Evolutionary conservation across 2,329 filamentous ascomycete genomes (phyloP).

Genomic region (Sphaerulina vaccinii): DNA sequence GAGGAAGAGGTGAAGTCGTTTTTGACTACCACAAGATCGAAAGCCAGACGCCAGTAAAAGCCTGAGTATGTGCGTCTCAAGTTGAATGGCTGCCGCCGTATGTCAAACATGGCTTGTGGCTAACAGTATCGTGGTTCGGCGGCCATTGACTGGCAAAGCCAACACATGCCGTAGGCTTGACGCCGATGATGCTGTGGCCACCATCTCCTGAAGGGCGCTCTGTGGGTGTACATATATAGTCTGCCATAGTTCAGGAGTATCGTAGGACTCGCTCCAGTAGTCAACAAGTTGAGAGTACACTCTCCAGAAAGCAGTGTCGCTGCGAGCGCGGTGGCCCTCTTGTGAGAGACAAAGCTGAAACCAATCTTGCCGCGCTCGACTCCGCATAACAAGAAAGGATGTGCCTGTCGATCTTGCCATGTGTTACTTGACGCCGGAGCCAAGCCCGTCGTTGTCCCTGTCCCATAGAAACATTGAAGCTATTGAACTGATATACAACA

Average conservation of each 20-base stretch:
- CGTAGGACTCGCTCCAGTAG: no score
- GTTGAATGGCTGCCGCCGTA: neutral
- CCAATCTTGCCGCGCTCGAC: no score
- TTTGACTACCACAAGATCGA: neutral
- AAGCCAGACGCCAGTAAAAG: neutral
- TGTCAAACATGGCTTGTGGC: slow-evolving; percentile 11
- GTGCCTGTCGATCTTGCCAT: neutral
- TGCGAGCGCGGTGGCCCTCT: no score
- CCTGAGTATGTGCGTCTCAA: neutral
- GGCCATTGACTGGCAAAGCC: neutral
- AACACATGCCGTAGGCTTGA: neutral
- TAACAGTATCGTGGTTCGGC: neutral
- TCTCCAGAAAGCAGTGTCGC: no score
- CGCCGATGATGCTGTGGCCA: neutral
- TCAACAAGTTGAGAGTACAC: no score
- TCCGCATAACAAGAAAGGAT: neutral
- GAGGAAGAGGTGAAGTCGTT: neutral
- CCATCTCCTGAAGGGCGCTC: no score
- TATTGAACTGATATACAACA: neutral
- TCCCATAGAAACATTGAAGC: slow-evolving; percentile 1
- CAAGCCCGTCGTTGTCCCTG: neutral
- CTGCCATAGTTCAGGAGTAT: neutral
- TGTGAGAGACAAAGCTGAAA: no score
- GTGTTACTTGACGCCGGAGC: neutral
- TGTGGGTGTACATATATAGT: neutral